These are phyloP conservation scores for Bimuria novae-zelandiae DNA, from an alignment of 2,329 filamentous ascomycete species.

Conservation along the genomic window DNA sequence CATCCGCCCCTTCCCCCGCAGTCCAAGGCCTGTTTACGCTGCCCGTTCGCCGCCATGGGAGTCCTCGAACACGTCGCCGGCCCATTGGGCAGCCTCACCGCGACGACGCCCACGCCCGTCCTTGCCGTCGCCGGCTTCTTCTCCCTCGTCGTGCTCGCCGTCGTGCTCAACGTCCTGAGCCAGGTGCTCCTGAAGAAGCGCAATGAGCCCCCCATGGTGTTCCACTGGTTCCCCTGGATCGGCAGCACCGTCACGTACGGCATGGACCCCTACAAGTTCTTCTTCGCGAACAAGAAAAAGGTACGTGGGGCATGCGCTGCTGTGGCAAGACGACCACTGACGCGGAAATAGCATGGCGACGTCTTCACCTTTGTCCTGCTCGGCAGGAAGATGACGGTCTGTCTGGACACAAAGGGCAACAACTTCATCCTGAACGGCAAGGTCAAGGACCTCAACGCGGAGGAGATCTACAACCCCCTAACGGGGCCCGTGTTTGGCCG, in stretches of 20 bases:
- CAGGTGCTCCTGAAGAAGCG: constrained; percentile 83
- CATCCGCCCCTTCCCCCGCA: constrained; percentile 13
- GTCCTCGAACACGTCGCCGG: constrained; percentile 55
- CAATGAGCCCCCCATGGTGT: constrained; percentile 66
- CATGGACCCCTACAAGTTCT: constrained; percentile 91
- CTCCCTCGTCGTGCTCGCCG: constrained; percentile 58
- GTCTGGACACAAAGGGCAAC: constrained; percentile 79
- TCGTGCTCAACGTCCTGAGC: constrained; percentile 77
- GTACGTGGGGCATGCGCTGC: constrained; percentile 49
- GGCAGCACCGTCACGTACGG: constrained; percentile 93
- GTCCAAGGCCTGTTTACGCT: constrained; percentile 12
- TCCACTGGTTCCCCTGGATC: constrained; percentile 71
- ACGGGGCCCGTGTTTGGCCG: constrained; percentile 75
- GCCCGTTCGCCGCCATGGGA: constrained; percentile 51
- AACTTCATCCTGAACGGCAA: constrained; percentile 93
- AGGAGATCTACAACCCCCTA: constrained; percentile 85
- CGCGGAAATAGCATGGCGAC: constrained; percentile 71
- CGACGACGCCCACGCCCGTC: constrained; percentile 48
- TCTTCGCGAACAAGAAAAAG: constrained; percentile 73
- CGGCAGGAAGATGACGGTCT: constrained; percentile 87
- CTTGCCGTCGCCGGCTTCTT: constrained; percentile 51
- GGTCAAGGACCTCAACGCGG: constrained; percentile 84
- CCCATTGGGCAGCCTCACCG: constrained; percentile 53
- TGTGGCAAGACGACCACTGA: constrained; percentile 25
- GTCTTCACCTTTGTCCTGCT: constrained; percentile 88